These are phyloP conservation scores for Vairimorpha ceranae DNA, from an alignment of 371 early-diverging fungal species.

Conservation along the genomic window DNA sequence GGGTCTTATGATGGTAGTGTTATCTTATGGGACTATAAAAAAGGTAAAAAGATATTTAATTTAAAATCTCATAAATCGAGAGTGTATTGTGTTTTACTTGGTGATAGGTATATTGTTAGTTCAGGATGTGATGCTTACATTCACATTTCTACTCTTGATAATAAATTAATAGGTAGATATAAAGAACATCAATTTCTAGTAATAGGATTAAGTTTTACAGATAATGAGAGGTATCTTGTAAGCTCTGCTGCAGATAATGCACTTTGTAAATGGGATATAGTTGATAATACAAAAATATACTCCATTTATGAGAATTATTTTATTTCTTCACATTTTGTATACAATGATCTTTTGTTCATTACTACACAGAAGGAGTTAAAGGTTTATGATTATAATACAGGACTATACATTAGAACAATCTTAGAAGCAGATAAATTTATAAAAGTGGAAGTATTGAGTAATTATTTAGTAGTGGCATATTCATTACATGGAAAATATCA, in stretches of 20 bases:
- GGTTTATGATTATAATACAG: constrained; percentile 45
- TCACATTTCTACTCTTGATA: constrained; percentile 46
- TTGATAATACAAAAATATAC: constrained; percentile 21
- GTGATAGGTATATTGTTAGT: constrained; percentile 39
- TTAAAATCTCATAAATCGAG: constrained; percentile 64
- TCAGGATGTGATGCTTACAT: constrained; percentile 52
- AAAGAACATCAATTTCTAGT: constrained; percentile 42
- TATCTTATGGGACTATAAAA: constrained; percentile 73
- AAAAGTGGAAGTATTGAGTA: neutral
- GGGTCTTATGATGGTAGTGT: constrained; percentile 90
- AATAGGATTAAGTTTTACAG: constrained; percentile 36
- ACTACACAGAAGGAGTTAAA: constrained; percentile 39
- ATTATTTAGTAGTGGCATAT: constrained; percentile 7
- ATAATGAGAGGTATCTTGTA: constrained; percentile 44
- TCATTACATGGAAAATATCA: neutral
- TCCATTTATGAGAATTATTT: constrained; percentile 32
- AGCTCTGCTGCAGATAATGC: constrained; percentile 54
- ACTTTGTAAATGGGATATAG: constrained; percentile 53
- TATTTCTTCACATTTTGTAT: constrained; percentile 38
- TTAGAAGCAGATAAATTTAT: constrained; percentile 9
- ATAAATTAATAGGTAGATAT: constrained; percentile 5
- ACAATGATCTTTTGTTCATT: constrained; percentile 52
- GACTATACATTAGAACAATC: constrained; percentile 47
- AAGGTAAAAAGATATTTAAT: constrained; percentile 48
- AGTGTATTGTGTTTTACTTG: constrained; percentile 77